Percentiles rank a stretch among this genome's conserved stretches.
phyloP scores from a whole-genome alignment of 495 filamentous ascomycete species.

The Geopyxis carbonaria region DNA sequence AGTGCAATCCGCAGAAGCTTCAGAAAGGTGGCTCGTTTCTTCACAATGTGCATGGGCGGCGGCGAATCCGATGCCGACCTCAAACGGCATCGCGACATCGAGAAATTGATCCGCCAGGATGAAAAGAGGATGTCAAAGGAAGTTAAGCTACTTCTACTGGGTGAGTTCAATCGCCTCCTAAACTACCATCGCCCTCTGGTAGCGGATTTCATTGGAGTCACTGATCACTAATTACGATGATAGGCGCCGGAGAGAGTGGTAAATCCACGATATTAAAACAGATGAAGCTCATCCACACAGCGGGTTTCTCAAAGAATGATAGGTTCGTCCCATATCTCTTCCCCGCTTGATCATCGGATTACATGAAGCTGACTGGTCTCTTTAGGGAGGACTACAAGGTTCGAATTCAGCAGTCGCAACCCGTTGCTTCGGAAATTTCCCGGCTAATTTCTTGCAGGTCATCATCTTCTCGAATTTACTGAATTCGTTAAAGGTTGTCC shows the following conservation, averaged over 20 bases:
- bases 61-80: constrained; percentile 31
- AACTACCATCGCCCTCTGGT: constrained; percentile 2
- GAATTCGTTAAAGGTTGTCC: constrained; percentile 70
- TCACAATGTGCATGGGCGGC: constrained; percentile 46
- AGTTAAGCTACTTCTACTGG: constrained; percentile 69
- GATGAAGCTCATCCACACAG: constrained; percentile 94
- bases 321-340: constrained; percentile 29
- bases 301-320: constrained; percentile 81
- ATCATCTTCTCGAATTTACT: constrained; percentile 90
- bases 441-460: constrained; percentile 33
- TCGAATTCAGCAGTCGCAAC: background rate
- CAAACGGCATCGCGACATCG: constrained; percentile 43
- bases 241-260: constrained; percentile 92
- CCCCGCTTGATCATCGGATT: background rate
- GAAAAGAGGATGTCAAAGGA: constrained; percentile 65
- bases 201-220: constrained; percentile 1
- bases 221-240: constrained; percentile 3
- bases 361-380: constrained; percentile 2
- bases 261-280: constrained; percentile 98
- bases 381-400: constrained; percentile 7
- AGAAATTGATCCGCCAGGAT: constrained; percentile 58
- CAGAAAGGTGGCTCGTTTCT: constrained; percentile 22
- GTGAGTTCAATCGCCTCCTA: constrained; percentile 31
- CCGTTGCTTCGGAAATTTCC: no score
- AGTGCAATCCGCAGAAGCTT: no score